Conservation (phyloP, 2,329 filamentous ascomycete genomes). For the Corynespora cassiicola region DNA sequence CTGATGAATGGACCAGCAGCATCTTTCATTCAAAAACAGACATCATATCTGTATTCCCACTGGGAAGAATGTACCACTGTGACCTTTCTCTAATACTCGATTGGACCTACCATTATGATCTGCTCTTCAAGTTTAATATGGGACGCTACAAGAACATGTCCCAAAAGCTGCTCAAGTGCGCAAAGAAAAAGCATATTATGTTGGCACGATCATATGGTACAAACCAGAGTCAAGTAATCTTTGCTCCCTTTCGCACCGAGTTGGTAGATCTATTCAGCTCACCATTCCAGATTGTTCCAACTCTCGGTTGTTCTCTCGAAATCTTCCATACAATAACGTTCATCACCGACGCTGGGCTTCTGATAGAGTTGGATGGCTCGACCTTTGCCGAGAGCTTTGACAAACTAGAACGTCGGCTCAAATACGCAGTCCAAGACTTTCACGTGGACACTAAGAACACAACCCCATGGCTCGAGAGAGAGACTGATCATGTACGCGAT, state of each 20-base stretch:
- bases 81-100: conserved; percentile 15
- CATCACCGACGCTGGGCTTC: conserved; percentile 6
- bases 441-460: conserved; percentile 1
- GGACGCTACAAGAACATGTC: conserved; percentile 7
- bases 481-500: no score
- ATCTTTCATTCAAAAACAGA: conserved; percentile 13
- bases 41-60: conserved; percentile 1
- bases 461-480: no score
- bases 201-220: conserved; percentile 3
- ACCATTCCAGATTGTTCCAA: conserved; percentile 11
- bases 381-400: conserved; percentile 7
- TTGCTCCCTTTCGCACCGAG: no score
- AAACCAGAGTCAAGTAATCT: conserved; percentile 5
- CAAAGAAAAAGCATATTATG: conserved; percentile 9
- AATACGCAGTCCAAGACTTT: conserved; percentile 13
- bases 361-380: conserved; percentile 5
- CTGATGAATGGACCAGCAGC: conserved; percentile 7
- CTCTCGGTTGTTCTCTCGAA: conserved; percentile 17
- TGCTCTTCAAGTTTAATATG: conserved; percentile 14
- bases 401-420: conserved; percentile 17
- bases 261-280: no score
- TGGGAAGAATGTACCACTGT: conserved; percentile 8
- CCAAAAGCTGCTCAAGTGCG: conserved; percentile 1
- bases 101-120: conserved; percentile 18
- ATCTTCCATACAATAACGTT: conserved; percentile 9